Percentiles rank a stretch among this genome's conserved stretches.
Evolutionary conservation across 2,329 filamentous ascomycete species (phyloP).

Genomic region (Colletotrichum aenigma): DNA sequence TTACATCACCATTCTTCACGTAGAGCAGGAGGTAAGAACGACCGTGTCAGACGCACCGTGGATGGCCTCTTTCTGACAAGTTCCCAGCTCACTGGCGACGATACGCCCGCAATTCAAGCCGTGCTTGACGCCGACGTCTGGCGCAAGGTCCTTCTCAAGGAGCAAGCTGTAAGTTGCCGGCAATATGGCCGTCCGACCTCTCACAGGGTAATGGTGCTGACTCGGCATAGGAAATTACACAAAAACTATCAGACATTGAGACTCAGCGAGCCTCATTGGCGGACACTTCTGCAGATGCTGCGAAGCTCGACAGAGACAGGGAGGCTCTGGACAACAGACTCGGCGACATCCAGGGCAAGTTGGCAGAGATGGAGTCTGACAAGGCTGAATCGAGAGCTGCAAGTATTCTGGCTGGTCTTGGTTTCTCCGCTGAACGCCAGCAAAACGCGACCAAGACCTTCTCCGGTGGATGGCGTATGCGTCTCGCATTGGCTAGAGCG

Average conservation of each 20-base stretch:
- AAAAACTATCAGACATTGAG: conserved; percentile 79
- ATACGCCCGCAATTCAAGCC: conserved; percentile 92
- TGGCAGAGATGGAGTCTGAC: conserved; percentile 98
- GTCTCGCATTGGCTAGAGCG: conserved; percentile 89
- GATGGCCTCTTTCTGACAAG: background rate
- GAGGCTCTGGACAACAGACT: conserved; percentile 91
- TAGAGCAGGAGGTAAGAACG: conserved; percentile 84
- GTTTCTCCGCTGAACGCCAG: conserved; percentile 92
- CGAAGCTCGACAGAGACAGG: conserved; percentile 81
- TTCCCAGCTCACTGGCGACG: conserved; percentile 83
- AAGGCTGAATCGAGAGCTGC: conserved; percentile 95
- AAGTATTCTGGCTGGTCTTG: conserved; percentile 94
- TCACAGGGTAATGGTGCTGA: conserved; percentile 26
- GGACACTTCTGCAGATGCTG: conserved; percentile 90
- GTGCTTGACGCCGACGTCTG: conserved; percentile 98
- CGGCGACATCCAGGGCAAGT: conserved; percentile 87
- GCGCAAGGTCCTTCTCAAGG: conserved; percentile 91
- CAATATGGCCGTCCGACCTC: background rate
- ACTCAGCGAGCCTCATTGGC: conserved; percentile 78
- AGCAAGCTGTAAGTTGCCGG: conserved; percentile 75
- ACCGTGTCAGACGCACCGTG: background rate
- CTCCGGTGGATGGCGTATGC: conserved; percentile 99
- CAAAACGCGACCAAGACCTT: conserved; percentile 96
- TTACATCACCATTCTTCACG: conserved; percentile 98
- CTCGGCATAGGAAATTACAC: conserved; percentile 71